Base-by-base conservation (phyloP, 345 rosid genomes). In the Triadica sebifera region DNA sequence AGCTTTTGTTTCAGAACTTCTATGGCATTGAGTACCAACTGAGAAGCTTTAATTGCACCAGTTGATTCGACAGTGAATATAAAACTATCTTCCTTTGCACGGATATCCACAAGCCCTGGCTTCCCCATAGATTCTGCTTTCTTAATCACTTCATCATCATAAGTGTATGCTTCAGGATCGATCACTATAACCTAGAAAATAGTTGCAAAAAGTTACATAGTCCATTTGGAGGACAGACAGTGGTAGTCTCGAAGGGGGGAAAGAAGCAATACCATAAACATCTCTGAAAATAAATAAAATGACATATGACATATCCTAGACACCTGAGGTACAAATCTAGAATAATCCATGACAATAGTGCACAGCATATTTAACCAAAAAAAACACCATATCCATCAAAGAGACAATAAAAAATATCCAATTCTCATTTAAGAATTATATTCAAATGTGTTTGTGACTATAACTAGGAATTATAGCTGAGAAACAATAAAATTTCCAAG, bases 81-180 rank as follows among this genome's bases (percentile, higher is more conserved):
- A 57, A 91, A 95, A 67, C 89, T 87, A 82, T 95, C 98, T 71
- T 93, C 92, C 84, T 90, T 95, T 2, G 90, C 87, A 70, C 82
- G 84, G 65, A 95, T 95, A 84, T 91, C 94, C 56, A 95, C 87
- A 19, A 95, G 92, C 53, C 98, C 99, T 0, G 91, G 79, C 85
- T 95, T 93, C 61, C 97, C 99, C 97, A 91, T 93, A 12, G 96
- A 86, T 79, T 89, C 97, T 41, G 90, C 92, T 77, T 93, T 91
- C 87, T 91, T 95, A 22, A 93, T 73, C 77, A 93, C 96, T 83
- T 93, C 99, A 46, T 95, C 94, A 29, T 93, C 99, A 59, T 95
- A 90, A 38, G 96, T 85, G 86, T 93, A 96, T 29, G 96, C 94
- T 81, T 96, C 98, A 7, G 89, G 83, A 84, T 96, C 99, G 58